Conservation (phyloP, 2,329 filamentous ascomycete genomes). For the Arthrobotrys musiformis region DNA sequence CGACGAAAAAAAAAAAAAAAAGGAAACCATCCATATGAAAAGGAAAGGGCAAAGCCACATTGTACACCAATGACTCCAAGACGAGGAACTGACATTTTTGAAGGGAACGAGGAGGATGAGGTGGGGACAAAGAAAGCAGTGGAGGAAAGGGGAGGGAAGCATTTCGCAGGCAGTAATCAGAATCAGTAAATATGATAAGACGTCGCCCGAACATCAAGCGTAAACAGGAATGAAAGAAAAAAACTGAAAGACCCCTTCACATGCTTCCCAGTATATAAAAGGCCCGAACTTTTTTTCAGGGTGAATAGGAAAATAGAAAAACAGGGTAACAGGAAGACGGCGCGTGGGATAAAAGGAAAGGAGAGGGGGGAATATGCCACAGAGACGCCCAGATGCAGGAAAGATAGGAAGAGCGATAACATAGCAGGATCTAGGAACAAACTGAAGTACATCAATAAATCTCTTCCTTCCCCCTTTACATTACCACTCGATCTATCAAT, state of each 20-base stretch:
- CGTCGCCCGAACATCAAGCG: background rate
- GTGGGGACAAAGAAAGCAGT: background rate
- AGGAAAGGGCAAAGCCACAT: slow-evolving; percentile 29
- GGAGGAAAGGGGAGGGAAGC: background rate
- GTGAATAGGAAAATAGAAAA: background rate
- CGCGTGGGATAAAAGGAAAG: background rate
- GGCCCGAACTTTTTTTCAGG: slow-evolving; percentile 17
- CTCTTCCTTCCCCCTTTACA: background rate
- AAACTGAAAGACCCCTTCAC: slow-evolving; percentile 37
- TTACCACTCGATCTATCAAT: slow-evolving; percentile 1
- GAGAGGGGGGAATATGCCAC: background rate
- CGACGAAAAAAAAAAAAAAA: slow-evolving; percentile 5
- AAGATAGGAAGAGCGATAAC: slow-evolving; percentile 18
- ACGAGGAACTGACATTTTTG: slow-evolving; percentile 5
- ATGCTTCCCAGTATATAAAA: slow-evolving; percentile 17
- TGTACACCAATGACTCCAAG: slow-evolving; percentile 54
- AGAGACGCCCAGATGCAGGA: slow-evolving; percentile 16
- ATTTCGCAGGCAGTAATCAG: background rate
- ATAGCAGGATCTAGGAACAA: slow-evolving; percentile 33
- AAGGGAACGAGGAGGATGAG: background rate
- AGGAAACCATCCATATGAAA: slow-evolving; percentile 26
- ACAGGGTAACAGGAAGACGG: background rate
- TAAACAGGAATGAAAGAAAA: slow-evolving; percentile 23
- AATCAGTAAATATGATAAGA: slow-evolving; percentile 9
- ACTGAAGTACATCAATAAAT: slow-evolving; percentile 26